Base-by-base conservation (phyloP, 371 early-diverging fungal genomes). In the Dinochytrium kinnereticum region DNA sequence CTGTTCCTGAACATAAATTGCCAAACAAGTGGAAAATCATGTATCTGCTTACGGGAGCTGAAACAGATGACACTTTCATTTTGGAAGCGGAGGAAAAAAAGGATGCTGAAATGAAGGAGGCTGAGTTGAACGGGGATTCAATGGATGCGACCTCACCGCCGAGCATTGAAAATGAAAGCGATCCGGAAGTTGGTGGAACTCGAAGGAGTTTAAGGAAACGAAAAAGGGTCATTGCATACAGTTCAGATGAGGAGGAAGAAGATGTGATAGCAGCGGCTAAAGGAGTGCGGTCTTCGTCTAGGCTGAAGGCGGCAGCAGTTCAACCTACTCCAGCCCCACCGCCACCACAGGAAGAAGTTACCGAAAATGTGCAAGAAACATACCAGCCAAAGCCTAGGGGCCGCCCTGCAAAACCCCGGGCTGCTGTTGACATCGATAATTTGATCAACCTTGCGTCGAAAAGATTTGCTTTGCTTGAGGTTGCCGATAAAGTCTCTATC, bases 71-170 rank as follows among this genome's bases (percentile, higher is more conserved):
- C 79, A 90, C 90, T 66, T 91, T 91, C 55, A 89, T 90, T 77
- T 90, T 90, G 68, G 84, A 93, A 84, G 85, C 88, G 79, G 90
- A 91, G 81, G 91, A 90, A 81, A 93, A 92, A 76, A 81, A 82
- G 68, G 91, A 89, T 80, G 72, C 80, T 59, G 50, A 24, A 30
- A 85, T 82, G 39, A 85, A 86, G 86, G 76, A 39, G 15, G 24
- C 57, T 26, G 19, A 53, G 21, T 38, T 68, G 1, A 59, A 76
- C 33, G 67, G 49, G 19, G 65, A 64, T 51, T 28, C 10, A 24
- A 49, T 70, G 36, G 70, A 24, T 44, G 70, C 70, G 10, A 49
- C 39, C 15, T 34, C 66, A 37, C 38, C 66, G 7, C 31, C 21
- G 33, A 51, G 44, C 70, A 26, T 55, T 69, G 64, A 39, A 68